phyloP scores from a whole-genome alignment of 345 rosid genomes.

The Citrus mangshanensis region DNA sequence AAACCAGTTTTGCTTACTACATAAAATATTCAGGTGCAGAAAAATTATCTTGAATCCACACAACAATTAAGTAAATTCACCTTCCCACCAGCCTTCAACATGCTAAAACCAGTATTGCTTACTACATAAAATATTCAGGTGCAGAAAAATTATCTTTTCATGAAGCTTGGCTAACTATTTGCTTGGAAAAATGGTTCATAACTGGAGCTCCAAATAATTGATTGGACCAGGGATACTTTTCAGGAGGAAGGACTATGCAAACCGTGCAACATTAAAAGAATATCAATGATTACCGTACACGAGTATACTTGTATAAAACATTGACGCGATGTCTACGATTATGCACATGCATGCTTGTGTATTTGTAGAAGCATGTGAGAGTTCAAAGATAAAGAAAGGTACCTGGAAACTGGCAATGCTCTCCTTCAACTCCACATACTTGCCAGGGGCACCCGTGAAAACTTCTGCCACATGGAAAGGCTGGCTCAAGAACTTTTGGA shows the following conservation, averaged over 20 bases:
- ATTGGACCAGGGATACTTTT: not conserved
- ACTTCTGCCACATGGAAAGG: conserved; percentile 99
- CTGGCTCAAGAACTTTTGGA: conserved; percentile 94
- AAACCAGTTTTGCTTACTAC: not conserved
- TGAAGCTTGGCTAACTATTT: not conserved
- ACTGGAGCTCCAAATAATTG: not conserved
- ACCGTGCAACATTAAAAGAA: not conserved
- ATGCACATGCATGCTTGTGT: not conserved
- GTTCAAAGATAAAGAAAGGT: not conserved
- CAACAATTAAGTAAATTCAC: not conserved
- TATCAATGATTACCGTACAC: not conserved
- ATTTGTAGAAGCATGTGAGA: not conserved
- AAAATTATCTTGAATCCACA: not conserved
- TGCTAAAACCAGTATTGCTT: not conserved
- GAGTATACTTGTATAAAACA: too few relatives aligned
- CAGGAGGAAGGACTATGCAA: not conserved
- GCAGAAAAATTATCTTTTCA: not conserved
- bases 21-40: not conserved
- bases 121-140: not conserved
- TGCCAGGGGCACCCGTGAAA: conserved; percentile 98
- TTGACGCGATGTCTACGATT: not conserved
- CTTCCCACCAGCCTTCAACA: not conserved
- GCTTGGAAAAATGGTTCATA: not conserved
- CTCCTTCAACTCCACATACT: conserved; percentile 94
- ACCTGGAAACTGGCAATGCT: conserved; percentile 95